phyloP scores from a whole-genome alignment of 495 filamentous ascomycete genomes.

The Podospora bellae-mahoneyi region DNA sequence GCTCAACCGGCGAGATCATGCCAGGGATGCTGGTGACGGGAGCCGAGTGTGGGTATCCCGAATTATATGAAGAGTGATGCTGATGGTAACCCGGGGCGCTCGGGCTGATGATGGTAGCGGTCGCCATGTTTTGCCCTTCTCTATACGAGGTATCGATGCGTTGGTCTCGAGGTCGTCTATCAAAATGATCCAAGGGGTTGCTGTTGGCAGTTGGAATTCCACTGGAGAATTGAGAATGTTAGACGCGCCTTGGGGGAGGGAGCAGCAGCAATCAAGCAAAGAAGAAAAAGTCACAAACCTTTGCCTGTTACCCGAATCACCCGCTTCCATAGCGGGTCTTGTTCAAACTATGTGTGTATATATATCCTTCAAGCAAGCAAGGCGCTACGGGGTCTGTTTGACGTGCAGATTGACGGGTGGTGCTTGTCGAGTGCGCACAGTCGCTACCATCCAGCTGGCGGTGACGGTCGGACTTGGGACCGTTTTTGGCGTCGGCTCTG shows the following conservation, averaged over 20 bases:
- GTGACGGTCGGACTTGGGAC: neutral
- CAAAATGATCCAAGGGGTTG: conserved; percentile 30
- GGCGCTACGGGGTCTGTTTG: neutral
- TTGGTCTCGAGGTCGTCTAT: conserved; percentile 37
- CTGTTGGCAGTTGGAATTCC: conserved; percentile 32
- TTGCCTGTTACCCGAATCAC: conserved; percentile 47
- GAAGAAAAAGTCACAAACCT: conserved; percentile 41
- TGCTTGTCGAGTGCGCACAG: neutral
- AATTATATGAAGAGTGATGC: conserved; percentile 35
- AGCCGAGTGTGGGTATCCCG: conserved; percentile 39
- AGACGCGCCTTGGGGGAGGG: conserved; percentile 10
- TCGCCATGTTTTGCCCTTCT: conserved; percentile 44
- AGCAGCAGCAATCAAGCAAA: conserved; percentile 7
- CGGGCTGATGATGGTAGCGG: conserved; percentile 47
- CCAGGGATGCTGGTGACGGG: conserved; percentile 36
- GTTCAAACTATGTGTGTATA: conserved; percentile 3
- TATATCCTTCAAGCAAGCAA: conserved; percentile 14
- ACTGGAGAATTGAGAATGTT: conserved; percentile 21
- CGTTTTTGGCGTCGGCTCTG: neutral
- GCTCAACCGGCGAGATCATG: conserved; percentile 48
- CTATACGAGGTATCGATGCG: conserved; percentile 35
- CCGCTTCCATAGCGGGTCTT: conserved; percentile 52
- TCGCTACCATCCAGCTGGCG: conserved; percentile 2
- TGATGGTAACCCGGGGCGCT: conserved; percentile 41
- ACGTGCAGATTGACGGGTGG: neutral